Evolutionary conservation across 2,329 filamentous ascomycete genomes (phyloP), one percentile per base, ranked within the genome.

Genomic region (Dactylonectria estremocensis): DNA sequence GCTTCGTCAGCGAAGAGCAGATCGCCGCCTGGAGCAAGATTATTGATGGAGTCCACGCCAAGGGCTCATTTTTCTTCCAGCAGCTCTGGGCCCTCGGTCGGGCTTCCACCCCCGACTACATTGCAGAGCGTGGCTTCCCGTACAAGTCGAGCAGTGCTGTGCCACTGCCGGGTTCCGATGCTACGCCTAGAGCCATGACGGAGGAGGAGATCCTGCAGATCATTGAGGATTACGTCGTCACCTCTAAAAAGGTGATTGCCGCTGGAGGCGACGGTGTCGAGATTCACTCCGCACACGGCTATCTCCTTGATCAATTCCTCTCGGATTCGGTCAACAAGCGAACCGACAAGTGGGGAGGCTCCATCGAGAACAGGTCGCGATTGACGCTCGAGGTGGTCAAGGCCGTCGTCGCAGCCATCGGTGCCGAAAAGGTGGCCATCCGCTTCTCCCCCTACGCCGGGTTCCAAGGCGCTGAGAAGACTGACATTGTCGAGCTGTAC

Each of bases 221-320:
- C 67, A 92, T 91, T 78, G 77, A 78, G 5, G 86, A 86, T 0
- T 92, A 85, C 79, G 85, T 83, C 2, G 84, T 81, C 1, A 83
- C 83, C 1, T 79, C 83, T 2, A 83, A 84, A 69, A 79, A 86
- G 20, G 85, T 90, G 1, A 75, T 92, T 2, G 83, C 84, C 54
- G 87, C 86, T 7, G 91, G 91, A 0, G 89, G 89, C 46, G 91
- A 93, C 74, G 88, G 87, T 7, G 87, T 93, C 62, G 91, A 93
- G 69, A 77, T 82, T 22, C 80, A 84, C 64, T 79, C 70, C 0
- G 85, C 86, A 3, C 87, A 89, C 54, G 87, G 87, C 1, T 91
- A 90, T 70, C 77, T 91, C 2, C 79, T 89, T 7, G 72, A 89
- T 58, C 88, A 90, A 50, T 91, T 91, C 76, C 81, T 87, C 2